Percentiles rank a stretch among this genome's conserved stretches.
phyloP scores from a whole-genome alignment of 495 filamentous ascomycete genomes.

The Penicillium daleae region DNA sequence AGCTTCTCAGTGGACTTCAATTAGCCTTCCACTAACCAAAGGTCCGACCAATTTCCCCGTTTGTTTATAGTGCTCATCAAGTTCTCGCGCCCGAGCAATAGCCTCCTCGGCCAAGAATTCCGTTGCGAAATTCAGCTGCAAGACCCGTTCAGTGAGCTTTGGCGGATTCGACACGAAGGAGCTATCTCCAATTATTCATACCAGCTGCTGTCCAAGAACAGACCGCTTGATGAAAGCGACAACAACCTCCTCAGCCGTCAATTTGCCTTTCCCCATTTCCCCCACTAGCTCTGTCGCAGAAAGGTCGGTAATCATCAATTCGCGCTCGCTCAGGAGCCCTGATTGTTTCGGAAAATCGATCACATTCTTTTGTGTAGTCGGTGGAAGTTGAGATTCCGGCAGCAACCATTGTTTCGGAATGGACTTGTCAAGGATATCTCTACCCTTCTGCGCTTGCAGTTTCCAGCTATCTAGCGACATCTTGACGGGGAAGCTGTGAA shows the following conservation, averaged over 20 bases:
- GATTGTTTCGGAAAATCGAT: constrained; percentile 46
- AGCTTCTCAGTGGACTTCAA: neutral
- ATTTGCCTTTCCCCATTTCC: constrained; percentile 49
- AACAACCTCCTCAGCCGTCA: constrained; percentile 60
- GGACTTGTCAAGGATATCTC: constrained; percentile 38
- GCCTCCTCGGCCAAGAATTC: constrained; percentile 69
- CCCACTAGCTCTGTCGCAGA: constrained; percentile 56
- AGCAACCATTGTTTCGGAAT: constrained; percentile 48
- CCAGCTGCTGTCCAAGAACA: constrained; percentile 63
- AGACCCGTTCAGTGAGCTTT: neutral
- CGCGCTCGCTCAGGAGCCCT: constrained; percentile 53
- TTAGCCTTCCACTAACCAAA: constrained; percentile 28
- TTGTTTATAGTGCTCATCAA: constrained; percentile 54
- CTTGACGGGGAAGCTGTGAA: neutral
- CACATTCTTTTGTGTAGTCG: constrained; percentile 39
- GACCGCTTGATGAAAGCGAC: constrained; percentile 65
- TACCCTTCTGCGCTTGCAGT: constrained; percentile 38
- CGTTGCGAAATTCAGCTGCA: constrained; percentile 62
- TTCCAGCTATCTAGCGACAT: constrained; percentile 40
- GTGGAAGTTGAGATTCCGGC: constrained; percentile 34
- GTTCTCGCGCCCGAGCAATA: constrained; percentile 57
- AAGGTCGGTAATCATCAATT: constrained; percentile 62
- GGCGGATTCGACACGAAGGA: neutral
- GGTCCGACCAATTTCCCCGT: constrained; percentile 46
- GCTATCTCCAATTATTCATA: constrained; percentile 9